A percentile compares a stretch with the other conserved stretches of the same genome.
Evolutionary conservation across 1,139 yeast genomes (phyloP).

Genomic region (Kodamaea sp.): DNA sequence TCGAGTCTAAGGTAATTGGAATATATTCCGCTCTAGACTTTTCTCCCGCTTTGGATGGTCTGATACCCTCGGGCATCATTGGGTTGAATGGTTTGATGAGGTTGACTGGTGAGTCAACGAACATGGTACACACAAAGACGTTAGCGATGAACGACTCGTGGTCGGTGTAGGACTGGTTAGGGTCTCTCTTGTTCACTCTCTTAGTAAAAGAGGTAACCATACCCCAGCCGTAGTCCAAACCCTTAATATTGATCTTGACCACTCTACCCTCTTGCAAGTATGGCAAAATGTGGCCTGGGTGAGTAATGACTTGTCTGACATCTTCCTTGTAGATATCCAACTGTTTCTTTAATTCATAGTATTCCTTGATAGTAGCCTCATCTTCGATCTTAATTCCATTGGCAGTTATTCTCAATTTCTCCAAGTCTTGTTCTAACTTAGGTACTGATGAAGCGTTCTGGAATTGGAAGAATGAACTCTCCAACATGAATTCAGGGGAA

Average conservation of each 20-base stretch:
- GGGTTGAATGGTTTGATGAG: slow-evolving; percentile 75
- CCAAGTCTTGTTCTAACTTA: slow-evolving; percentile 64
- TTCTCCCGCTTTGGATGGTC: slow-evolving; percentile 78
- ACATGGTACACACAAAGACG: slow-evolving; percentile 80
- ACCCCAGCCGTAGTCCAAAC: slow-evolving; percentile 89
- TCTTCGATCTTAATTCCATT: slow-evolving; percentile 64
- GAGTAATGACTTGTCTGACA: slow-evolving; percentile 80
- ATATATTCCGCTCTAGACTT: slow-evolving; percentile 73
- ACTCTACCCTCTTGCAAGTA: slow-evolving; percentile 90
- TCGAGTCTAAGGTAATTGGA: slow-evolving; percentile 80
- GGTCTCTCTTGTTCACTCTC: slow-evolving; percentile 61
- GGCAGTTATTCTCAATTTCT: slow-evolving; percentile 50
- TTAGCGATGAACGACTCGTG: slow-evolving; percentile 89
- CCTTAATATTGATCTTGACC: slow-evolving; percentile 61
- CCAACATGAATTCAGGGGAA: slow-evolving; percentile 96
- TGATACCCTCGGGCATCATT: slow-evolving; percentile 78
- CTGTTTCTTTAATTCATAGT: slow-evolving; percentile 77
- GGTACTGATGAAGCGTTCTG: slow-evolving; percentile 94
- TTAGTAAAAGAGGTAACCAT: slow-evolving; percentile 78
- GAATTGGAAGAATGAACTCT: slow-evolving; percentile 90
- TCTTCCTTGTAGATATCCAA: slow-evolving; percentile 73
- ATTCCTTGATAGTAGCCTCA: slow-evolving; percentile 62
- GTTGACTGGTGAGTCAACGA: slow-evolving; percentile 72
- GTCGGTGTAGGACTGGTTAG: slow-evolving; percentile 57
- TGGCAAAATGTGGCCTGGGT: slow-evolving; percentile 83